Percentiles rank a stretch among this genome's conserved stretches.
These are phyloP conservation scores for Amphicarpaea edgeworthii DNA, from an alignment of 306 rosid species.

Conservation along the genomic window DNA sequence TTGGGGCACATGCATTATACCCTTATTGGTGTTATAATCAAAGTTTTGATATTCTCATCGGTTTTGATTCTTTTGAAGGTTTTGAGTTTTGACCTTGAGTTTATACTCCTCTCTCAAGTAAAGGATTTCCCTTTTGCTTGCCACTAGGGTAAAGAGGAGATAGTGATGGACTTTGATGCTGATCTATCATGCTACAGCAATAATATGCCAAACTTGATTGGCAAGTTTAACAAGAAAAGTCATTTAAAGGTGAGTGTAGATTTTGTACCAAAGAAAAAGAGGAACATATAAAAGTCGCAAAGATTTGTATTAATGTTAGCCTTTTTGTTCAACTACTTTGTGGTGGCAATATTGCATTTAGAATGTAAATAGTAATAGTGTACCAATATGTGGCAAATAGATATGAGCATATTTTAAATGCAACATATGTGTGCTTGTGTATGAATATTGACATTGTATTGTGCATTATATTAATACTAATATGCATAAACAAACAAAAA, in stretches of 20 bases:
- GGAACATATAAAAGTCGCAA: conserved; percentile 45
- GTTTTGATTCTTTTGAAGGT: conserved; percentile 47
- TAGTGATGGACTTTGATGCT: conserved; percentile 47
- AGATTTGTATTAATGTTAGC: conserved; percentile 40
- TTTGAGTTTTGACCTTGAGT: conserved; percentile 65
- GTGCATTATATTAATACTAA: background rate
- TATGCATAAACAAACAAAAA: conserved; percentile 1
- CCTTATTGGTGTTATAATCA: conserved; percentile 40
- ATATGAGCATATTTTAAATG: conserved; percentile 4
- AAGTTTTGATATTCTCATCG: conserved; percentile 48
- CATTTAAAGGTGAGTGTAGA: conserved; percentile 40
- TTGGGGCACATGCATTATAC: conserved; percentile 30
- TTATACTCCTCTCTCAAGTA: conserved; percentile 56
- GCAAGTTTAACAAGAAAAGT: conserved; percentile 55
- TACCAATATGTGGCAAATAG: background rate
- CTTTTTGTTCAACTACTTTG: conserved; percentile 28
- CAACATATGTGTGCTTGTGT: background rate
- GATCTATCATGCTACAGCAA: conserved; percentile 49
- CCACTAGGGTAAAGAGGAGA: conserved; percentile 62
- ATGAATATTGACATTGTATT: background rate
- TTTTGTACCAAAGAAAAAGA: conserved; percentile 44
- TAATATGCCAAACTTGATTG: conserved; percentile 62
- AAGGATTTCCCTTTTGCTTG: conserved; percentile 70
- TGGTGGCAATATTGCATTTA: conserved; percentile 22
- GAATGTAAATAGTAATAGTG: background rate